Evolutionary conservation across 2,329 filamentous ascomycete genomes (phyloP), one percentile per base, ranked within the genome.

Genomic region (Myriosclerotinia curreyana): DNA sequence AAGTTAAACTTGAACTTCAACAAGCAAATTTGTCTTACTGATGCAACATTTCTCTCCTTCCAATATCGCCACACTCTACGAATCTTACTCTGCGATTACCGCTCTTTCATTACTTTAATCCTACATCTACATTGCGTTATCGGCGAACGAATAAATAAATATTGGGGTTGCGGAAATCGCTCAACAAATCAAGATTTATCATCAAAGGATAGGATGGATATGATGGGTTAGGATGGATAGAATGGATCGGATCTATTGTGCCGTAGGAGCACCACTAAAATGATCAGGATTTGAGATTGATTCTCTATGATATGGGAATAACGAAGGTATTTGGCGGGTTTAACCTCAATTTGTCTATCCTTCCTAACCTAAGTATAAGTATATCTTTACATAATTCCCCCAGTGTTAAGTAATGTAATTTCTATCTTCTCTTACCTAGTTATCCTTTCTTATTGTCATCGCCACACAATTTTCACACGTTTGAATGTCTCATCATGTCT

Each of bases 401-500:
- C 20, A 46, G 14, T 15, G 20, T 31, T 58, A 56, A 55, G n/a
- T n/a, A n/a, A n/a, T n/a, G 51, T 56, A 31, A 28, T 49, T 56
- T 62, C 22, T 25, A 31, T 55, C 22, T 40, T n/a, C n/a, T 48
- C 11, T 60, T 31, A n/a, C n/a, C n/a, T n/a, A n/a, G n/a, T 9
- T 22, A 8, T 9, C 50, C n/a, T 52, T 49, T 42, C 12, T 31
- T 25, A 14, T 58, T 14, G 20, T 31, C 22, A 36, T 22, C 11
- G 38, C n/a, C 17, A n/a, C 22, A 53, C n/a, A n/a, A 53, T 36
- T 56, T 63, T 66, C 60, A 55, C 65, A 68, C 68, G 62, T 59
- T 62, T 46, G 36, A 55, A 31, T 49, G 31, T 61, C 63, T 54
- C 62, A 42, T 66, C 58, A 73, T 73, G 71, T 62, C 68, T 42